These are phyloP conservation scores for Dalbergia oliveri DNA, from an alignment of 306 rosid genomes.

Conservation along the genomic window DNA sequence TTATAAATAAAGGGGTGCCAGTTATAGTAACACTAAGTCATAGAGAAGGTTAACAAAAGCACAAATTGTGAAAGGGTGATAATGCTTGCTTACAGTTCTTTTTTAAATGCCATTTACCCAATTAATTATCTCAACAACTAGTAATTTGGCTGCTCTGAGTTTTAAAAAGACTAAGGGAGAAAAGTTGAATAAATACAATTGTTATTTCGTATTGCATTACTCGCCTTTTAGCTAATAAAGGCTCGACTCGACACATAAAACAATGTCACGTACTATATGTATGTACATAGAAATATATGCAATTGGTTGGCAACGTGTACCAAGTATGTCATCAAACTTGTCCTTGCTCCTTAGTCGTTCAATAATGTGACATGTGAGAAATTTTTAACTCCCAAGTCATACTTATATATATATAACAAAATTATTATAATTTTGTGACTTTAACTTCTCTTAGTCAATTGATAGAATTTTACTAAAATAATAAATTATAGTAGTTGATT, in stretches of 20 bases:
- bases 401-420: not conserved
- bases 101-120: slow-evolving; percentile 2
- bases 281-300: not conserved
- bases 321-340: not conserved
- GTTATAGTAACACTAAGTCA: too few species aligned
- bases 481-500: too few species aligned
- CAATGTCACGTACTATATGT: not conserved
- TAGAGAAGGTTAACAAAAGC: too few species aligned
- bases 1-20: too few species aligned
- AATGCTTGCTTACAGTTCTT: not conserved
- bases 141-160: not conserved
- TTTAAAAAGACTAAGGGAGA: not conserved
- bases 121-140: slow-evolving; percentile 16
- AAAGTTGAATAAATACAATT: not conserved
- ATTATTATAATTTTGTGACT: too few species aligned
- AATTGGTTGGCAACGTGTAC: not conserved
- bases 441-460: too few species aligned
- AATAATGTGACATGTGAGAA: not conserved
- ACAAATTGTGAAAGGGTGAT: too few species aligned
- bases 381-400: slow-evolving; percentile 3
- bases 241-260: not conserved
- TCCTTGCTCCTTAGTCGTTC: not conserved
- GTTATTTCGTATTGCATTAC: not conserved
- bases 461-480: too few species aligned
- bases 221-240: not conserved